Conservation (phyloP, 2,329 filamentous ascomycete genomes). For the Beauveria scarabaeidicola region DNA sequence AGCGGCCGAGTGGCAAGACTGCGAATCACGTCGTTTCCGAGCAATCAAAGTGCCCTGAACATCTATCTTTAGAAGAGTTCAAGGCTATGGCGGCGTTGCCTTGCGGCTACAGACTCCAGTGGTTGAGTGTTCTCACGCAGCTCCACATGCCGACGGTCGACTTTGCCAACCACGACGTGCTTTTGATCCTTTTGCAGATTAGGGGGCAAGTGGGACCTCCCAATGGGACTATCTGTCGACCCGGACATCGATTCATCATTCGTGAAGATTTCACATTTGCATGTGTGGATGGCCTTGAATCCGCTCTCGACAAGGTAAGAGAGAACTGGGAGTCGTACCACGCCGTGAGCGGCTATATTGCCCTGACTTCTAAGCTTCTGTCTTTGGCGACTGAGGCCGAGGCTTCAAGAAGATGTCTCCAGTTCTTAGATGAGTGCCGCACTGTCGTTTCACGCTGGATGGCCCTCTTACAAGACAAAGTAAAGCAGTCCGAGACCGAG, state of each 20-base stretch:
- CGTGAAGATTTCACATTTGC: background rate
- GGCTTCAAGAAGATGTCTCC: background rate
- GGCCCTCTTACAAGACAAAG: background rate
- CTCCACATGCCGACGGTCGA: background rate
- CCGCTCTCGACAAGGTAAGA: background rate
- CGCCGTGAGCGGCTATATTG: background rate
- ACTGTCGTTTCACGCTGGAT: background rate
- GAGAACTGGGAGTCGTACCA: slow-evolving; percentile 3
- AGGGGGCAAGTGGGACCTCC: background rate
- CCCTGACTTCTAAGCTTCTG: background rate
- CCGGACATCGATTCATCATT: background rate
- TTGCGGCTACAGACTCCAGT: background rate
- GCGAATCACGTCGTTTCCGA: background rate
- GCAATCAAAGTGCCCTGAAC: background rate
- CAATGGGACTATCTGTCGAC: background rate
- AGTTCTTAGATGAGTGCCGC: background rate
- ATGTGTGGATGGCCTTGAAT: background rate
- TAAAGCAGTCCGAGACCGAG: background rate
- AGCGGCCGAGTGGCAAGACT: background rate
- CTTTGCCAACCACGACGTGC: background rate
- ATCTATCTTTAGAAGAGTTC: slow-evolving; percentile 18
- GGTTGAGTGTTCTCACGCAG: slow-evolving; percentile 5
- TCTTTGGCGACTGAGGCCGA: background rate
- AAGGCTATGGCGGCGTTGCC: background rate
- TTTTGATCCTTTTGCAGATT: background rate